Evolutionary conservation across 306 rosid species (phyloP).

Genomic region (Lathyrus oleraceus): DNA sequence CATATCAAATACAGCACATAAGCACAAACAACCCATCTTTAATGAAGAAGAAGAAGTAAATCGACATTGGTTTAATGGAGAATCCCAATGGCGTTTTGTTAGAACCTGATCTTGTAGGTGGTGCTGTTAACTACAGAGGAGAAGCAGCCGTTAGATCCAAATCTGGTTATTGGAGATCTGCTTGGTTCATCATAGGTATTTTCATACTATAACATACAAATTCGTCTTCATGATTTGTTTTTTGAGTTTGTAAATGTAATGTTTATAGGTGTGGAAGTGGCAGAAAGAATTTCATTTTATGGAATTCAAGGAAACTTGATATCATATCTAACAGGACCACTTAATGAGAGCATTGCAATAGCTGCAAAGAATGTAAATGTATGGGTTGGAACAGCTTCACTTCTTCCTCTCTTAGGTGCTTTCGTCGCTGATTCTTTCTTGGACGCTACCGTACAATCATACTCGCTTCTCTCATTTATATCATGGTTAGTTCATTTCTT

Average conservation of each 20-base stretch:
- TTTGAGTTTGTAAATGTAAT: background rate
- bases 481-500: slow-evolving; percentile 34
- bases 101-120: slow-evolving; percentile 15
- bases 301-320: slow-evolving; percentile 55
- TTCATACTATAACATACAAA: background rate
- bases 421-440: slow-evolving; percentile 53
- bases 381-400: slow-evolving; percentile 54
- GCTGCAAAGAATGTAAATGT: slow-evolving; percentile 57
- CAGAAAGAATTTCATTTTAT: slow-evolving; percentile 52
- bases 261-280: slow-evolving; percentile 47
- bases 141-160: slow-evolving; percentile 32
- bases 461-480: slow-evolving; percentile 49
- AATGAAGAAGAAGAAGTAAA: background rate
- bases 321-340: slow-evolving; percentile 50
- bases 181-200: slow-evolving; percentile 40
- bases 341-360: slow-evolving; percentile 48
- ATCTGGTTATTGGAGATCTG: slow-evolving; percentile 54
- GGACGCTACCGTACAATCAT: slow-evolving; percentile 61
- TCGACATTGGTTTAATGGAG: background rate
- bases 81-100: background rate
- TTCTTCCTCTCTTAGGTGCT: slow-evolving; percentile 57
- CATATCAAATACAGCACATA: background rate
- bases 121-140: slow-evolving; percentile 45
- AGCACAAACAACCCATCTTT: background rate
- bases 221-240: background rate